phyloP scores from a whole-genome alignment of 2,329 filamentous ascomycete genomes.

The Phaeosphaeriaceae sp. region DNA sequence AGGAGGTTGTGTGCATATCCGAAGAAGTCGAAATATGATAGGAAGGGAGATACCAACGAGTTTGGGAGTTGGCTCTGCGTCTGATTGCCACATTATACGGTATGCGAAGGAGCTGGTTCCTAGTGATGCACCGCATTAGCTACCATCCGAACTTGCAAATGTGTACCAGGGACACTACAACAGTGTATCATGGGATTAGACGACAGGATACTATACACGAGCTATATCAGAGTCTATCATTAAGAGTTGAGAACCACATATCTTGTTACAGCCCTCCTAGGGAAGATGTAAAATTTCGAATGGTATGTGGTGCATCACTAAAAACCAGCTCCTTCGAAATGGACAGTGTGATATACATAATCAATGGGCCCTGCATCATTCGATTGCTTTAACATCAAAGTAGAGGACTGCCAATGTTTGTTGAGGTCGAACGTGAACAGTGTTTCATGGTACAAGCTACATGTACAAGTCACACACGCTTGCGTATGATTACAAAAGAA shows the following conservation, averaged over 20 bases:
- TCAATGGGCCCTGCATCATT: not conserved
- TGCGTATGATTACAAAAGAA: conserved; percentile 15
- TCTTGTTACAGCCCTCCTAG: too few species aligned
- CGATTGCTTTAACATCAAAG: not conserved
- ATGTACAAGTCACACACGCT: conserved; percentile 9
- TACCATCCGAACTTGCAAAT: too few species aligned
- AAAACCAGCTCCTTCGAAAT: not conserved
- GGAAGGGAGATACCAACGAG: not conserved
- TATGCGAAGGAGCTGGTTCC: too few species aligned
- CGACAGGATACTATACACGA: too few species aligned
- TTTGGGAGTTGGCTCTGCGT: not conserved
- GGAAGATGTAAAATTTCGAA: too few species aligned
- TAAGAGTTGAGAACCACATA: too few species aligned
- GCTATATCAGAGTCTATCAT: too few species aligned
- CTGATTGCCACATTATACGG: too few species aligned
- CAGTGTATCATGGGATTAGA: too few species aligned
- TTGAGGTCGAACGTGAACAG: conserved; percentile 4
- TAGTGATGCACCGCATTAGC: too few species aligned
- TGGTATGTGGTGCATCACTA: too few species aligned
- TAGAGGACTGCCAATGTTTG: not conserved
- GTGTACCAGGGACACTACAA: too few species aligned
- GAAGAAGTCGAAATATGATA: not conserved
- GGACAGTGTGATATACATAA: not conserved
- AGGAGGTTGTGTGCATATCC: not conserved
- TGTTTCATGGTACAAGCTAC: conserved; percentile 17